phyloP scores from a whole-genome alignment of 2,329 filamentous ascomycete species.

The Epichloe amarillans region DNA sequence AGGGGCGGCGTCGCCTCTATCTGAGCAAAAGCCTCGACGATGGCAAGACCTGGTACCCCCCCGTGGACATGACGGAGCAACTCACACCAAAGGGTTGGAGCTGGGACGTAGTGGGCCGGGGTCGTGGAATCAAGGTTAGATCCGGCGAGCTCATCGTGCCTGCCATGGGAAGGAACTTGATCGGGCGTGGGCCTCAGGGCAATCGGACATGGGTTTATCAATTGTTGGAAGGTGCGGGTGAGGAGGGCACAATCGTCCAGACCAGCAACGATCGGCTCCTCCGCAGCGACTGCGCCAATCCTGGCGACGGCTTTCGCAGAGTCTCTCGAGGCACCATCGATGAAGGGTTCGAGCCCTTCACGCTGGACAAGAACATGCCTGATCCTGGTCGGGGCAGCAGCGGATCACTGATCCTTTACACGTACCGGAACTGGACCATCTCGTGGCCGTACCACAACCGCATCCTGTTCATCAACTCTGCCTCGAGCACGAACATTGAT shows the following conservation, averaged over 20 bases:
- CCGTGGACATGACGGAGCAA: constrained; percentile 11
- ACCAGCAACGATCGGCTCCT: constrained; percentile 9
- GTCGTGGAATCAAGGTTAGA: constrained; percentile 10
- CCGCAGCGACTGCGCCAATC: constrained; percentile 9
- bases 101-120: constrained; percentile 14
- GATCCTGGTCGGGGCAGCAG: constrained; percentile 6
- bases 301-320: constrained; percentile 5
- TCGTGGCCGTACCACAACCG: too few species aligned
- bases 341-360: constrained; percentile 5
- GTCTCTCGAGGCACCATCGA: constrained; percentile 8
- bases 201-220: constrained; percentile 11
- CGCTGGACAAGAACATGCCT: constrained; percentile 8
- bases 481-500: too few species aligned
- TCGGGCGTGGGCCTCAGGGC: constrained; percentile 10
- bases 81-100: constrained; percentile 9
- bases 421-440: background rate
- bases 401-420: constrained; percentile 7
- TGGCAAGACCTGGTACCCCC: constrained; percentile 12
- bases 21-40: constrained; percentile 14
- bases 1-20: constrained; percentile 13
- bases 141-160: constrained; percentile 12
- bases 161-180: constrained; percentile 12
- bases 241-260: constrained; percentile 10
- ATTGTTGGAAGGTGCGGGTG: constrained; percentile 6
- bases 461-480: background rate